Percentiles rank a stretch among this genome's conserved stretches.
Evolutionary conservation across 306 rosid species (phyloP).

Genomic region (Echinosophora koreensis): DNA sequence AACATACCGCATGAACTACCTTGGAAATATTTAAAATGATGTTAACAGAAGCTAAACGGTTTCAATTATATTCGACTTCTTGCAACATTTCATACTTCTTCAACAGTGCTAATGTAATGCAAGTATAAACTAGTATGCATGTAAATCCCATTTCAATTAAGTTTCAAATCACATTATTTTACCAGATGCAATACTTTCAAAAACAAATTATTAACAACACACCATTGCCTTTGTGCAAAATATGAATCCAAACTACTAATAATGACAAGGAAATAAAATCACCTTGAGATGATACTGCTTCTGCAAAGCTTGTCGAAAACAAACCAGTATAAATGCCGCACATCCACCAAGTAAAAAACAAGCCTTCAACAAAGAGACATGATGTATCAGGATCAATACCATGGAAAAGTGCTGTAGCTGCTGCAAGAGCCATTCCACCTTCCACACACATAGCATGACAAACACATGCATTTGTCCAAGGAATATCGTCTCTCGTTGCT

Average conservation of each 20-base stretch:
- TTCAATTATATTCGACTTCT: not conserved
- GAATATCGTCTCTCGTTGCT: slow-evolving; percentile 54
- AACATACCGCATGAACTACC: not conserved
- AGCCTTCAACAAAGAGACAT: slow-evolving; percentile 58
- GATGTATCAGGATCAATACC: slow-evolving; percentile 64
- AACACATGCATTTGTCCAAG: slow-evolving; percentile 61
- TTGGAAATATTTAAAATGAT: not conserved
- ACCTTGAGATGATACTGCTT: slow-evolving; percentile 70
- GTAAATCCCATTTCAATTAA: slow-evolving; percentile 4
- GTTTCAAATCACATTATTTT: not conserved
- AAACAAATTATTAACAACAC: not conserved
- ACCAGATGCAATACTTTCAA: not conserved
- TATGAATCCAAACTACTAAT: not conserved
- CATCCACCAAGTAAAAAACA: slow-evolving; percentile 71
- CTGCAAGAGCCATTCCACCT: slow-evolving; percentile 63
- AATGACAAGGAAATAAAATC: not conserved
- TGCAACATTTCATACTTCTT: not conserved
- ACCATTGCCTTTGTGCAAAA: not conserved
- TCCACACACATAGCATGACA: slow-evolving; percentile 66
- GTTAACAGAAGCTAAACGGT: not conserved
- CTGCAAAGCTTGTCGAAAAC: slow-evolving; percentile 61
- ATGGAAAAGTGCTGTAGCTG: slow-evolving; percentile 52
- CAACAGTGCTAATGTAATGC: not conserved
- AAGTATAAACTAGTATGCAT: not conserved
- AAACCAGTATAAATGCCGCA: slow-evolving; percentile 67